Evolutionary conservation across 1,284 basidiomycete genomes (phyloP), one percentile per base, ranked within the genome.

Genomic region (Apiotrichum gracile): DNA sequence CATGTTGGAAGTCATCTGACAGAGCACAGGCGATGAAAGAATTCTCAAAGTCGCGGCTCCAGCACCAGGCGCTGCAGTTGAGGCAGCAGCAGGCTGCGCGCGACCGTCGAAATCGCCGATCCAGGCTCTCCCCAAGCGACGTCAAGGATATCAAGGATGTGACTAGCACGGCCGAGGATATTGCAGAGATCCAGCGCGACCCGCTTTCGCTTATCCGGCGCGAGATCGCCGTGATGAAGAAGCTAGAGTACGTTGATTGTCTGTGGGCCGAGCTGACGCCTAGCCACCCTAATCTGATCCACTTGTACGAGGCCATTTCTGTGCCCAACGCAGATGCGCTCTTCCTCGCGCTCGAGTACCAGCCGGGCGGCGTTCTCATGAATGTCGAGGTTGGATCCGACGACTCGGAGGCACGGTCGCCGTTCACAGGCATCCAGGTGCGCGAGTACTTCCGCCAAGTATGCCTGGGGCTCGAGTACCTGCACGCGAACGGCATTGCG

Each of bases 241-340:
- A 77, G 62, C 64, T 77, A 8, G 71, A 77, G 73, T 75, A 48
- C 58, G 73, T 71, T 8, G 40, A 19, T 2, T 22, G 24, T 13
- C 3, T 9, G 19, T 16, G 25, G 5, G 12, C 2, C 31, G 9
- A 31, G 31, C 12, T 14, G 5, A 31, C 10, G 31, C 10, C 42
- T 52, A 66, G 42, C 64, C 0, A 63, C 29, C 66, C n/a, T n/a
- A n/a, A 80, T 71, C 72, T 82, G n/a, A 77, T 80, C 7, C 69
- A 72, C 26, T 70, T 82, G 1, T 79, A 76, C 65, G 81, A 82
- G 61, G 80, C 80, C 2, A 76, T 82, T 34, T 80, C 81, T 25
- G 79, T 82, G 4, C 74, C 78, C 2, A 69, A 69, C 35, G 74
- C 76, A 19, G 80, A 82, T 57, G 70, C 73, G 2, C 69, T 82